These are phyloP conservation scores for Nannochloropsis salina DNA, from an alignment of 108 stramenopile species.

Conservation along the genomic window DNA sequence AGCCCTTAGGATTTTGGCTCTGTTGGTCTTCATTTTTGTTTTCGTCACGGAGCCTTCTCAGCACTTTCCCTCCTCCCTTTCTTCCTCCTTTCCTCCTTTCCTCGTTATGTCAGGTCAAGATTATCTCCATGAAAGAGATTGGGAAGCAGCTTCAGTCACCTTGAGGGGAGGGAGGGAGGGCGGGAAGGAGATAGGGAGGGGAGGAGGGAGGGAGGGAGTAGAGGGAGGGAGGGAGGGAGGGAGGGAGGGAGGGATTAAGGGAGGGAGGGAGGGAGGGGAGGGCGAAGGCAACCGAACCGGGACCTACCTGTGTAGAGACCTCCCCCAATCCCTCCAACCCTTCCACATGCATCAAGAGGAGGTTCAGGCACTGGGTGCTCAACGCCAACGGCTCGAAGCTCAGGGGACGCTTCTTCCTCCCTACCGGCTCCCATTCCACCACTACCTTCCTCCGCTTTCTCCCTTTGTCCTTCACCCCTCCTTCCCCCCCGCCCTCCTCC, in stretches of 20 bases:
- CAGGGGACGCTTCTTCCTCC: not conserved
- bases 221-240: not conserved
- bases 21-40: too few relatives aligned
- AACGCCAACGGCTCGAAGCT: not conserved
- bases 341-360: not conserved
- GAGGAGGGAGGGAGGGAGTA: not conserved
- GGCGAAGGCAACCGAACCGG: not conserved
- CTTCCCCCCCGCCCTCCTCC: not conserved
- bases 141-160: too few relatives aligned
- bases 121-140: too few relatives aligned
- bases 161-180: too few relatives aligned
- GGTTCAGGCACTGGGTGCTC: not conserved
- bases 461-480: not conserved
- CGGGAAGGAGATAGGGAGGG: not conserved
- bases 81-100: not conserved
- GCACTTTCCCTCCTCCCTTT: not conserved
- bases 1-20: not conserved
- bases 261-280: not conserved
- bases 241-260: not conserved
- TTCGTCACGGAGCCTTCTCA: not conserved
- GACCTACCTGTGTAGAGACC: not conserved
- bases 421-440: not conserved
- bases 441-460: not conserved
- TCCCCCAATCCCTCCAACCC: not conserved
- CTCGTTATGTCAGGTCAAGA: not conserved